Evolutionary conservation across 2,329 filamentous ascomycete species (phyloP), one percentile per base, ranked within the genome.

Genomic region (Aspergillus aculeatinus): DNA sequence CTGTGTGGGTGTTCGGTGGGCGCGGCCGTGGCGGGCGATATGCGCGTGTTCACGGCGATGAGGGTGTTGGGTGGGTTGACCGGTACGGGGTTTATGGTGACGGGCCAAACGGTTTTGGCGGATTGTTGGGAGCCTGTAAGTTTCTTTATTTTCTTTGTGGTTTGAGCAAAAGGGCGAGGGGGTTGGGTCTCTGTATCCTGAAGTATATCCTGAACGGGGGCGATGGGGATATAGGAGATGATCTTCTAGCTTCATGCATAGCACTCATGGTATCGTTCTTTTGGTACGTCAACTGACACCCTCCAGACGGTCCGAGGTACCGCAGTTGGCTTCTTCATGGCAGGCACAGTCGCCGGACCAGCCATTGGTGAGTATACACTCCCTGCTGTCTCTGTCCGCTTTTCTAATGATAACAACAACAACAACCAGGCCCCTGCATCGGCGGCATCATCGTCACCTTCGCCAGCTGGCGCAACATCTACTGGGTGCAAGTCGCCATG

Each of bases 401-500:
- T 47, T 33, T 31, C 21, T 19, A 35, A 23, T 21, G 12, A 39
- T 19, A 29, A 23, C 44, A 23, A 33, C 31, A 3, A 14, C 2
- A 23, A 33, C 31, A 5, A 14, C 2, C 49, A 75, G 73, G 72
- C 7, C 76, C 77, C 10, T 89, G 91, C 67, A 79, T 92, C 10
- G 89, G 89, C 29, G 90, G 90, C 35, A 86, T 92, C 55, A 90
- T 94, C 56, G 89, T 93, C 39, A 92, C 89, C 0, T 92, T 87
- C 72, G 81, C 82, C 4, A 83, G 81, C 3, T 94, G 90, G 90
- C 84, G 89, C 21, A 84, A 85, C 57, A 92, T 92, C 60, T 92
- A 91, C 77, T 92, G 89, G 87, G 78, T 92, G 1, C 90, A 93
- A 71, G 86, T 87, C 1, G 89, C 82, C 1, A 81, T 92, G 51